A percentile compares a stretch with the other conserved stretches of the same genome.
These are phyloP conservation scores for Piromyces sp. DNA, from an alignment of 192 early-diverging fungal genomes.

Conservation along the genomic window DNA sequence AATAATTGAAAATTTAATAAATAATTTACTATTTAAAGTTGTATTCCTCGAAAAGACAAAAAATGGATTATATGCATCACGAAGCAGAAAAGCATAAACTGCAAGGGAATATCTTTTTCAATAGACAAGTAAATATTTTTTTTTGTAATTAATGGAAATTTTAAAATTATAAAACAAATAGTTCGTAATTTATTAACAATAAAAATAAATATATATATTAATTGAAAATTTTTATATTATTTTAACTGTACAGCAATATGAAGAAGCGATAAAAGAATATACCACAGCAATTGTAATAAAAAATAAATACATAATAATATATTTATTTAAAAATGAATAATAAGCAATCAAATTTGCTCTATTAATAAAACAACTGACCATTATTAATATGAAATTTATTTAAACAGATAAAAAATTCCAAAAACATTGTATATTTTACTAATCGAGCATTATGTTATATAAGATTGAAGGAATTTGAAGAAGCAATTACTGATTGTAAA, in stretches of 20 bases:
- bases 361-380: too few species aligned
- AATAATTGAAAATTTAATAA: too few species aligned
- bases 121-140: not conserved
- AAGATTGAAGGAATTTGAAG: constrained; percentile 32
- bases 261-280: constrained; percentile 53
- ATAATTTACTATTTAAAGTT: too few species aligned
- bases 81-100: not conserved
- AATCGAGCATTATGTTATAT: constrained; percentile 64
- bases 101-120: not conserved
- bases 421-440: constrained; percentile 53
- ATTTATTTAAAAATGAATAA: too few species aligned
- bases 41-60: not conserved
- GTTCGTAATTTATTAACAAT: too few species aligned
- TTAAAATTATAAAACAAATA: too few species aligned
- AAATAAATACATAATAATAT: not conserved
- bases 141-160: too few species aligned
- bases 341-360: too few species aligned
- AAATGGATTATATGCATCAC: not conserved
- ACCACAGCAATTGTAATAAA: constrained; percentile 48
- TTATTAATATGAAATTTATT: too few species aligned
- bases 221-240: not conserved
- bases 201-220: too few species aligned
- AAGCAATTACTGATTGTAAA: constrained; percentile 43
- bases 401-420: constrained; percentile 37
- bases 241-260: constrained; percentile 16